Evolutionary conservation across 2,329 filamentous ascomycete genomes (phyloP).

Genomic region (Proliferodiscus dingleyae): DNA sequence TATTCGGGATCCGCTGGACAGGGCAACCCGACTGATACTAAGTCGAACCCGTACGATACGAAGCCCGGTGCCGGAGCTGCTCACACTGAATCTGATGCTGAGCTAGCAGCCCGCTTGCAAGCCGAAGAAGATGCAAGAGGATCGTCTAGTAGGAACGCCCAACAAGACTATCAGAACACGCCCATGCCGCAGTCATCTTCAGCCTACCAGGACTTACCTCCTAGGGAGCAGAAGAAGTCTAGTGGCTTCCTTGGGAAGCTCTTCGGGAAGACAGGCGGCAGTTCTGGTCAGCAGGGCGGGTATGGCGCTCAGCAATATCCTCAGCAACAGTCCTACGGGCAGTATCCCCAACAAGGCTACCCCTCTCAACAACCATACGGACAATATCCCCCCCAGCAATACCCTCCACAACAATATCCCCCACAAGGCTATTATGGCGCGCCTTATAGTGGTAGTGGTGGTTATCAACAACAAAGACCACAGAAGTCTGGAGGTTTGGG

Average conservation of each 20-base stretch:
- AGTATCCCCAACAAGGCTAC: conserved; percentile 19
- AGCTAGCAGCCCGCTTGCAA: conserved; percentile 71
- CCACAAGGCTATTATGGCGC: conserved; percentile 28
- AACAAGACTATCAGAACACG: conserved; percentile 25
- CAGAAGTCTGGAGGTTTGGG: conserved; percentile 55
- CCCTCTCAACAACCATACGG: conserved; percentile 35
- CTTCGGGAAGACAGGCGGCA: conserved; percentile 33
- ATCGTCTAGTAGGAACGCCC: conserved; percentile 17
- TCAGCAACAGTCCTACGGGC: conserved; percentile 23
- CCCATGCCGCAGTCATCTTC: conserved; percentile 23
- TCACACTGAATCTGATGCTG: conserved; percentile 60
- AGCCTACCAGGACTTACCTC: conserved; percentile 35
- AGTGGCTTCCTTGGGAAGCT: conserved; percentile 50
- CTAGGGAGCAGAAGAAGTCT: conserved; percentile 37
- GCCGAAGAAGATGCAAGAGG: conserved; percentile 73
- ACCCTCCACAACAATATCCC: conserved; percentile 32
- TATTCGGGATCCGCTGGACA: conserved; percentile 33
- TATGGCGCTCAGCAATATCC: conserved; percentile 30
- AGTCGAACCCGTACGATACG: conserved; percentile 65
- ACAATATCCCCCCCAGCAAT: conserved; percentile 32
- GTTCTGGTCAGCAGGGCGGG: conserved; percentile 30
- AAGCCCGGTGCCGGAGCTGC: conserved; percentile 5
- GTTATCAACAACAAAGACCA: conserved; percentile 31
- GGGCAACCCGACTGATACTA: conserved; percentile 42
- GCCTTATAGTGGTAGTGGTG: conserved; percentile 29